Evolutionary conservation across 352 stramenopile genomes (phyloP), one percentile per base, ranked within the genome.

Genomic region (Thraustotheca clavata): DNA sequence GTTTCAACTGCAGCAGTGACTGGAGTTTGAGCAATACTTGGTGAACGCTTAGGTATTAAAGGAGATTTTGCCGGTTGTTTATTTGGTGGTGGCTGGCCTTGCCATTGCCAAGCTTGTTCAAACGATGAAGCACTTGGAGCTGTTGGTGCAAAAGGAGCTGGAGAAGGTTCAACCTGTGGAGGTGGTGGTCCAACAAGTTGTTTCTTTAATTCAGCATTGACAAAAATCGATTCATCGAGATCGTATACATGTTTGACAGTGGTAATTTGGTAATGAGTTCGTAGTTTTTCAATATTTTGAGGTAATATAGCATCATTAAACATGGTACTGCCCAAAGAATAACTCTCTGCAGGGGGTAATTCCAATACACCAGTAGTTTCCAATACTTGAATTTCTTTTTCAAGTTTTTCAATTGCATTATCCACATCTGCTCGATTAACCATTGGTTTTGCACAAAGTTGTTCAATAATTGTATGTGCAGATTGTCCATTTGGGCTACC

Each of bases 1-100:
- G 79, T 93, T 60, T 94, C 83, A 2, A 94, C 77, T 27, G 86
- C 86, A 0, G 83, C 77, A 6, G 79, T 87, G 4, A 94, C 79
- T 1, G 86, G 86, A 2, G 86, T 92, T 38, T 86, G 79, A 34
- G 77, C 71, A 0, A 74, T 69, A 26, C 70, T 70, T 5, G 83
- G 79, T 0, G 81, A 90, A 4, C 62, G 62, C 22, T 70, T 68
- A 46, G 73, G 74, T 33, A 24, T 31, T 2, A 40, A 4, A 12
- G 35, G 38, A 29, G 38, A 24, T 27, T 39, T 18, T 40, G 57
- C 14, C 9, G 55, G 59, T 1, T 72, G 60, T 8, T 71, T 65
- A 16, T 72, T 69, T 0, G 82, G 76, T 9, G 77, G 74, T 0
- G 73, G 80, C n/a, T 80, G 76, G 2, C 75, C 81, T 49, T 91